These are phyloP conservation scores for Candida maris DNA, from an alignment of 805 yeast genomes.

Conservation along the genomic window DNA sequence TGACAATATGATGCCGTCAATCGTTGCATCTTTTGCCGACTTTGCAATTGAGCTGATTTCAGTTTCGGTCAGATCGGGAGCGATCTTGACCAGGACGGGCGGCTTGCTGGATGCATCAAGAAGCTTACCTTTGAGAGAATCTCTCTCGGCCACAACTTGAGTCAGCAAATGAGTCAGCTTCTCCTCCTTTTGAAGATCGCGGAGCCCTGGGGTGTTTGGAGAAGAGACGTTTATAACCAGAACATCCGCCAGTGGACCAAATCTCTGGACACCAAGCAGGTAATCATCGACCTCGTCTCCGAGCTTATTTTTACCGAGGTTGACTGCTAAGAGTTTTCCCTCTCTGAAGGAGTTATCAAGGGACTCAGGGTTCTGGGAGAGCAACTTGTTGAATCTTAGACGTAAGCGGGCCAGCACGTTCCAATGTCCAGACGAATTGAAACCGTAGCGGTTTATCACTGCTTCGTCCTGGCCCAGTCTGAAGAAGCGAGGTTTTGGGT, in stretches of 20 bases:
- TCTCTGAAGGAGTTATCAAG: conserved; percentile 46
- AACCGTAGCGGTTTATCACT: conserved; percentile 91
- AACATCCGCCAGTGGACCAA: conserved; percentile 85
- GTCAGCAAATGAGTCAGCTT: conserved; percentile 66
- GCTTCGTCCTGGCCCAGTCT: conserved; percentile 82
- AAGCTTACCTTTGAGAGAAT: conserved; percentile 40
- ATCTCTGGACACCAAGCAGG: conserved; percentile 73
- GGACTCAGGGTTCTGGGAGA: conserved; percentile 22
- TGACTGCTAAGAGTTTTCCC: conserved; percentile 70
- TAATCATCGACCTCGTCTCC: conserved; percentile 91
- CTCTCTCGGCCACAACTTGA: conserved; percentile 67
- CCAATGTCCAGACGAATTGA: conserved; percentile 87
- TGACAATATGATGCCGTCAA: conserved; percentile 90
- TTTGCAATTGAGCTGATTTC: conserved; percentile 81
- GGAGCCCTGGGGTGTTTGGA: conserved; percentile 93
- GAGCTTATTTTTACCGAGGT: conserved; percentile 86
- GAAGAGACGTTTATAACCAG: conserved; percentile 88
- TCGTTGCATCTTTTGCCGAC: conserved; percentile 68
- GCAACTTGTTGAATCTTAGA: conserved; percentile 51
- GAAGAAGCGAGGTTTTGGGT: conserved; percentile 90
- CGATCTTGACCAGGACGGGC: conserved; percentile 85
- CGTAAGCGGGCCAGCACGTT: conserved; percentile 66
- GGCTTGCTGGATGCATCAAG: conserved; percentile 47
- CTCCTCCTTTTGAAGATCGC: conserved; percentile 77
- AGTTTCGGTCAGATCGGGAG: conserved; percentile 83